Percentiles rank a stretch among this genome's conserved stretches.
Evolutionary conservation across 2,329 filamentous ascomycete genomes (phyloP).

Genomic region (Emergomyces orientalis): DNA sequence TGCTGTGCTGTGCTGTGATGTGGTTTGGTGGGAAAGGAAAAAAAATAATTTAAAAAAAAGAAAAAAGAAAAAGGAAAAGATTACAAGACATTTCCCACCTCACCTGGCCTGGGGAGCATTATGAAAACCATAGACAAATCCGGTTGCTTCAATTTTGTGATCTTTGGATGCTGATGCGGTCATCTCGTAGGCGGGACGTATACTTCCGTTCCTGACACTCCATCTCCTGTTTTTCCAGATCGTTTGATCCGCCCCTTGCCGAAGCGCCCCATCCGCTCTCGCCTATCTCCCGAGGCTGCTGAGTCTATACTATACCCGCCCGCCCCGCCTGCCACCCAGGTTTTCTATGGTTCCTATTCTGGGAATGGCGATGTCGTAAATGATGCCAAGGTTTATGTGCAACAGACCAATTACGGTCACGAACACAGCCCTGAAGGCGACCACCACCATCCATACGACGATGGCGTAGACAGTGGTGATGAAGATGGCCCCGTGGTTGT

Average conservation of each 20-base stretch:
- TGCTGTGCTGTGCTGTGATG: not conserved
- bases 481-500: constrained; percentile 43
- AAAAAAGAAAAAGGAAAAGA: not conserved
- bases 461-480: constrained; percentile 53
- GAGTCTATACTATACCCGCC: constrained; percentile 75
- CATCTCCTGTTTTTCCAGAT: constrained; percentile 74
- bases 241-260: constrained; percentile 89
- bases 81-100: not conserved
- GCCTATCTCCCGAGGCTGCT: constrained; percentile 74
- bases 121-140: not conserved
- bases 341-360: constrained; percentile 64
- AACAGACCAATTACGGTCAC: constrained; percentile 35
- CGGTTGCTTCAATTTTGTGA: constrained; percentile 16
- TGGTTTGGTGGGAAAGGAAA: constrained; percentile 1
- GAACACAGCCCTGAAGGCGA: constrained; percentile 32
- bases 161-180: constrained; percentile 31
- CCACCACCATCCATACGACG: constrained; percentile 42
- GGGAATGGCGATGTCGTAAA: constrained; percentile 47
- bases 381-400: constrained; percentile 38
- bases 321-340: constrained; percentile 57
- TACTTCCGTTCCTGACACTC: constrained; percentile 54
- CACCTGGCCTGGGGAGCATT: not conserved
- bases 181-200: constrained; percentile 38
- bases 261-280: constrained; percentile 76
- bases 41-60: not conserved